A percentile compares a stretch with the other conserved stretches of the same genome.
Evolutionary conservation across 495 filamentous ascomycete species (phyloP).

Genomic region (Xylaria venustula): DNA sequence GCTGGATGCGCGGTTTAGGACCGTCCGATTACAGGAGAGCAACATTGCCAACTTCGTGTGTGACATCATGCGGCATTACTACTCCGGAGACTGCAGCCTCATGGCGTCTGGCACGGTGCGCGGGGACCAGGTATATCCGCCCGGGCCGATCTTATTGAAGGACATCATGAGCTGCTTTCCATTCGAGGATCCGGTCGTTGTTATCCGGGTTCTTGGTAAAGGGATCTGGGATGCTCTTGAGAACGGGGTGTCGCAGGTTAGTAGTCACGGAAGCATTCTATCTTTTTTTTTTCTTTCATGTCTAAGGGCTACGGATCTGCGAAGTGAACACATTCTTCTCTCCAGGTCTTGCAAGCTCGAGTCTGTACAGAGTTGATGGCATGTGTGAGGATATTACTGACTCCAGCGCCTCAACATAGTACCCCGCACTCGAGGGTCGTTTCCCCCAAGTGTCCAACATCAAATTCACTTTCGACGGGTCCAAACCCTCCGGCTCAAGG

Average conservation of each 20-base stretch:
- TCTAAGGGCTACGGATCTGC: too few species aligned
- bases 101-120: slow-evolving; percentile 89
- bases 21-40: slow-evolving; percentile 71
- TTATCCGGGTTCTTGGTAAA: slow-evolving; percentile 64
- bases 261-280: too few species aligned
- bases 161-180: slow-evolving; percentile 79
- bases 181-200: slow-evolving; percentile 86
- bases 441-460: slow-evolving; percentile 85
- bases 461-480: slow-evolving; percentile 64
- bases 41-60: slow-evolving; percentile 89
- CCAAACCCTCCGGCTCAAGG: slow-evolving; percentile 56
- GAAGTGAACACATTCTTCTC: too few species aligned
- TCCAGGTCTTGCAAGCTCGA: too few species aligned
- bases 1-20: slow-evolving; percentile 82
- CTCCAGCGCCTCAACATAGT: too few species aligned
- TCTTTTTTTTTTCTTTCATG: too few species aligned
- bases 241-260: slow-evolving; percentile 75
- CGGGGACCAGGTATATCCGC: slow-evolving; percentile 84
- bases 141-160: slow-evolving; percentile 70
- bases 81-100: slow-evolving; percentile 73
- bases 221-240: slow-evolving; percentile 74
- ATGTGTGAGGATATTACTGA: too few species aligned
- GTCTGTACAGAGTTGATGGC: too few species aligned
- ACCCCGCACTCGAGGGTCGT: slow-evolving; percentile 80
- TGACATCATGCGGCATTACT: slow-evolving; percentile 84